Evolutionary conservation across 2,329 filamentous ascomycete species (phyloP), one percentile per base, ranked within the genome.

Genomic region (Fusarium protoensiforme): DNA sequence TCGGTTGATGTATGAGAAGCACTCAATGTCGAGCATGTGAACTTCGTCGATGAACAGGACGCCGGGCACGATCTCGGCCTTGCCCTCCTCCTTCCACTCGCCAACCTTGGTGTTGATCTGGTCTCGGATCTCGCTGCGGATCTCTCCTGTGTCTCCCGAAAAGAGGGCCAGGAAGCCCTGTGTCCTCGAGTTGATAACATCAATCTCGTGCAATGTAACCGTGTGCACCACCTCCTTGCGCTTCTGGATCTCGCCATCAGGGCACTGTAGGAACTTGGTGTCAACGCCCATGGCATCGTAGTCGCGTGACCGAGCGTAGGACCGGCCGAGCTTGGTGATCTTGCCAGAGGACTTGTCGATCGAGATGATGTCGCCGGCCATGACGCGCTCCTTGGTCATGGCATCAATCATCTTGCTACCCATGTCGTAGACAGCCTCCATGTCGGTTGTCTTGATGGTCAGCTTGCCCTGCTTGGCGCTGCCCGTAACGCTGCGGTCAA

Each of bases 361-460:
- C 65, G 94, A 97, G 79, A 99, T 97, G 76, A 99, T 96, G 82
- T 99, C 96, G 78, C 96, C 96, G 6, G 96, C 96, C 92, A 98
- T 98, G 74, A 99, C 94, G 79, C 97, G 96, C 87, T 99, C 96
- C 85, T 98, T 98, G 76, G 95, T 98, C 95, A 99, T 98, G 74
- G 95, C 95, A 81, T 99, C 96, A 76, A 99, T 99, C 96, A 99
- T 98, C 86, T 98, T 98, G 76, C 93, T 96, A 74, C 96, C 96
- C 95, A 99, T 98, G 80, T 99, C 96, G 85, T 98, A 99, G 75
- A 99, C 94, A 14, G 96, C 98, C 85, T 99, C 96, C 96, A 99
- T 99, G 83, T 99, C 96, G 67, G 96, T 98, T 13, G 96, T 99
- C 86, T 99, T 99, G 86, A 99, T 98, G 22, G 96, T 99, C 74